These are phyloP conservation scores for Penicillium sp. DNA, from an alignment of 2,329 filamentous ascomycete genomes.

Conservation along the genomic window DNA sequence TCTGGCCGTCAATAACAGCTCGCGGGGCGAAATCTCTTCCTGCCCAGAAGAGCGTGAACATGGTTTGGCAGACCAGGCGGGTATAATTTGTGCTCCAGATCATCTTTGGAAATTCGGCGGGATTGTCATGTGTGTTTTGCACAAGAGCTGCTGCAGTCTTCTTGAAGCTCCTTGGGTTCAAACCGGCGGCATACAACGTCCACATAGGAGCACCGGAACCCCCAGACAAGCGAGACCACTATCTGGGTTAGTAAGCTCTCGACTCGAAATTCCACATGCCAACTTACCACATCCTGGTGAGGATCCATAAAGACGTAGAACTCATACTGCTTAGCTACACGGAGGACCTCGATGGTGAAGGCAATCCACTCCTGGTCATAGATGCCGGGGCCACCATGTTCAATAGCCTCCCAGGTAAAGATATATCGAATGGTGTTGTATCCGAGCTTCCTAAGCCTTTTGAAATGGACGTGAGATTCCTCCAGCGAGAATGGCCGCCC, in stretches of 20 bases:
- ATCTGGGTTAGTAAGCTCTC: conserved; percentile 24
- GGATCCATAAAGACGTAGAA: conserved; percentile 99
- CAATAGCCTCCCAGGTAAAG: conserved; percentile 99
- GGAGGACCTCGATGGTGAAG: conserved; percentile 78
- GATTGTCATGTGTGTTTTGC: conserved; percentile 85
- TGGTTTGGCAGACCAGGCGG: conserved; percentile 75
- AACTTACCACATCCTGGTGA: conserved; percentile 81
- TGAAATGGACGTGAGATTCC: conserved; percentile 81
- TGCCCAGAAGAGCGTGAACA: conserved; percentile 91
- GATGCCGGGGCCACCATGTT: conserved; percentile 78
- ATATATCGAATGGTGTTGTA: conserved; percentile 96
- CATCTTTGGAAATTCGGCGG: conserved; percentile 90
- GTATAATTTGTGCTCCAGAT: conserved; percentile 98
- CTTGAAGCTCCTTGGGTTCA: conserved; percentile 79
- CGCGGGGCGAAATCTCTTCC: conserved; percentile 91
- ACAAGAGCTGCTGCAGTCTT: conserved; percentile 87
- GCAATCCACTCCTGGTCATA: conserved; percentile 94
- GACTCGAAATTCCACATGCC: not conserved
- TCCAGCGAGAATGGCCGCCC: conserved; percentile 74
- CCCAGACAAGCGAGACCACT: conserved; percentile 92
- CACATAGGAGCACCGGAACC: conserved; percentile 95
- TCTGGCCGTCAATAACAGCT: conserved; percentile 86
- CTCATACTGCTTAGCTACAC: conserved; percentile 79
- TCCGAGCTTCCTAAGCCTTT: conserved; percentile 76
- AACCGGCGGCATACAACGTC: conserved; percentile 89